Base-by-base conservation (phyloP, 805 yeast species). In the Barnettozyma californica region DNA sequence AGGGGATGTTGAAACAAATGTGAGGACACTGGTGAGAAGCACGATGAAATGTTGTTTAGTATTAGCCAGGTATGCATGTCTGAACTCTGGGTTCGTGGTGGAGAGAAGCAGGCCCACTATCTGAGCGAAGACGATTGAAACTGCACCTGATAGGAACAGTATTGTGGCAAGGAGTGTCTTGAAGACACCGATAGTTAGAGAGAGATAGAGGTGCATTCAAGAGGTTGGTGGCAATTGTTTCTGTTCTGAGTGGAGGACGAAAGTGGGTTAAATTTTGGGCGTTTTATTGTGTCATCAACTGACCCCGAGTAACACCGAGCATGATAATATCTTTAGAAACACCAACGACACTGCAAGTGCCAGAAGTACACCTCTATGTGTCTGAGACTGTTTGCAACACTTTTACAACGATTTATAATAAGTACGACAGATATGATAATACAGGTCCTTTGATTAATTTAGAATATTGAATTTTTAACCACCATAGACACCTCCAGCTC, bases 21-120 rank as follows among this genome's bases (percentile, higher is more conserved):
- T 69, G 5, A 83, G 62, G 34, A 81, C 65, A 16, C 78, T 72
- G 0, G 78, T 69, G 39, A 86, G 64, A 36, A 84, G 58, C 9
- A 74, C 67, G 21, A 87, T 68, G 57, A 86, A 87, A 25, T 74
- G 73, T 31, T 66, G 68, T 63, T 85, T 86, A 13, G 90, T 80
- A 33, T 68, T 62, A 50, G 77, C 73, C 37, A 83, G 57, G 49
- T 75, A 55, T 3, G 69, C 69, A 51, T 76, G 76, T 34, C 66
- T 58, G 42, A 66, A 61, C 23, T 55, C 57, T 1, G 70, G 64
- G 39, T 68, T 63, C n/a, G 55, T 56, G 11, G 52, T 38, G 36
- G 72, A 68, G 9, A 72, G 14, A 1, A 61, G 8, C 9, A 59
- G 51, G 9, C 78, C 73, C 1, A 75, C 42, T 2, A 62, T 41